Conservation (phyloP, 768 basidiomycete species). For the Boletus vinaceobasis region DNA sequence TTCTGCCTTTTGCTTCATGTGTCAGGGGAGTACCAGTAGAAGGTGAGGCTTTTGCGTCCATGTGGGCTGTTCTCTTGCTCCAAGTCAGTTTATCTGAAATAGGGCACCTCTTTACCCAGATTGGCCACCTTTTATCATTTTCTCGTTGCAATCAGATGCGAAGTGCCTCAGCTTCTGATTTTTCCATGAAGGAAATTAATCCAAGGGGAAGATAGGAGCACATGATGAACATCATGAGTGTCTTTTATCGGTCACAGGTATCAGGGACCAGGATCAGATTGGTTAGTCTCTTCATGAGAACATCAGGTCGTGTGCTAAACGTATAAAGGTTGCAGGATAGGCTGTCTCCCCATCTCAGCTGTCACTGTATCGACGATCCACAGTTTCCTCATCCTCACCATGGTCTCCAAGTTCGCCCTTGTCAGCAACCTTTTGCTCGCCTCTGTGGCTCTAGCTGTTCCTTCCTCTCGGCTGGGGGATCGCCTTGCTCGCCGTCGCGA, state of each 20-base stretch:
- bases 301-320: not conserved
- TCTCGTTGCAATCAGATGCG: too few relatives aligned
- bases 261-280: not conserved
- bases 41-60: not conserved
- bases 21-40: not conserved
- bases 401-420: conserved; percentile 17
- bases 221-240: not conserved
- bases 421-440: conserved; percentile 18
- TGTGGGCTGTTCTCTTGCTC: conserved; percentile 1
- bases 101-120: too few relatives aligned
- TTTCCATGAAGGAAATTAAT: not conserved
- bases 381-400: not conserved
- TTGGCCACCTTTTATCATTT: too few relatives aligned
- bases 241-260: not conserved
- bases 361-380: not conserved
- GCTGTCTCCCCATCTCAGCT: not conserved
- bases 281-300: not conserved
- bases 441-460: conserved; percentile 13
- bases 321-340: conserved; percentile 12
- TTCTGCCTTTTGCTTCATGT: not conserved
- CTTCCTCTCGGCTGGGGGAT: conserved; percentile 11
- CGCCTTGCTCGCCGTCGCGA: conserved; percentile 14
- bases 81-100: too few relatives aligned
- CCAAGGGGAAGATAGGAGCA: not conserved
- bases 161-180: too few relatives aligned